Base-by-base conservation (phyloP, 352 stramenopile species). In the Phytophthora hybrid region DNA sequence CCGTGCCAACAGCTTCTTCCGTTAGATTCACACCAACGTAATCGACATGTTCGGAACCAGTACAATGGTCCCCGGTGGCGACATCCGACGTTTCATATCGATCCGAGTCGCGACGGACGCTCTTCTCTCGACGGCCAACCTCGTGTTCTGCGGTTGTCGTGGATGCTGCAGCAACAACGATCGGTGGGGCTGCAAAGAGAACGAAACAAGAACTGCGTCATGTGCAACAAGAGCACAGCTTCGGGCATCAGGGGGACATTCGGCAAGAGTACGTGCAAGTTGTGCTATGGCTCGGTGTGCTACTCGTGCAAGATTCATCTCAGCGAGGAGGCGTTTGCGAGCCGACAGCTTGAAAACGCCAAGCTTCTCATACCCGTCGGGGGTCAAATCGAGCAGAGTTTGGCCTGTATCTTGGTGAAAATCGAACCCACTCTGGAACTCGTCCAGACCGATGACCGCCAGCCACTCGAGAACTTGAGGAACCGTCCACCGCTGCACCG, bases 371-470 rank as follows among this genome's bases (percentile, higher is more conserved):
- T 84, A 83, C 31, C 89, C 85, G 18, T 84, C 76, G 3, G 79
- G 26, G n/a, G 77, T 69, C 55, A 94, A 70, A 1, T 59, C 61
- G 0, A 96, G 65, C 6, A 96, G 32, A 14, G 66, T 74, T 18
- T 73, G 60, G 0, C 87, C 89, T 3, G 79, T 87, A n/a, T 94
- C 73, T 68, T 94, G 84, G 56, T 96, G 88, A 23, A 88, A 96
- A 69, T 96, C 89, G 47, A 96, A 94, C 4, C 80, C 74, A 18
- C 75, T 79, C 13, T 91, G 77, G 31, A 81, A 92, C 59, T 96
- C 84, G 18, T 92, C 82, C 26, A 96, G 61, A 0, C 74, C 80
- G 13, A 96, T 78, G 13, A 70, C 64, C 7, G 60, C 61, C 10
- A 96, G 60, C 89, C 89, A 96, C 55, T 92, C 82, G 4, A 88